phyloP scores from a whole-genome alignment of 352 stramenopile genomes.

The Phytopythium vexans region DNA sequence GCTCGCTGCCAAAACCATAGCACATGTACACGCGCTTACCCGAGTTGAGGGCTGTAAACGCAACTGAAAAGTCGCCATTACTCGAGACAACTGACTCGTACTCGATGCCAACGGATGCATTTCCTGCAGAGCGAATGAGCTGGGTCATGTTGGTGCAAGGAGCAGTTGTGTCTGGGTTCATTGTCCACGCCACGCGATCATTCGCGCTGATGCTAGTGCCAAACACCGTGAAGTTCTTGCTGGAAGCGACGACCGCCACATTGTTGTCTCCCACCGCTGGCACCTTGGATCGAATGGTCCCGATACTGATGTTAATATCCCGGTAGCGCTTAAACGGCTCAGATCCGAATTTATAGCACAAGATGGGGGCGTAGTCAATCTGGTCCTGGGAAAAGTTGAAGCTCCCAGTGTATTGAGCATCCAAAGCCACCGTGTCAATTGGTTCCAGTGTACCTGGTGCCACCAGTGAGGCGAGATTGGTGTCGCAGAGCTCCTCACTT shows the following conservation, averaged over 20 bases:
- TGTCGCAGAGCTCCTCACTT: conserved; percentile 54
- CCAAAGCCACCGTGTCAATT: conserved; percentile 38
- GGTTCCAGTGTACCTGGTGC: conserved; percentile 15
- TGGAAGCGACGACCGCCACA: conserved; percentile 38
- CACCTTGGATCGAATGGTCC: conserved; percentile 37
- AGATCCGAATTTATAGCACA: conserved; percentile 5
- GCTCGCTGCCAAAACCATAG: conserved; percentile 61
- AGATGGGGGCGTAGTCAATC: conserved; percentile 40
- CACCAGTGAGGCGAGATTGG: conserved; percentile 33
- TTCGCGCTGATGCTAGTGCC: conserved; percentile 38
- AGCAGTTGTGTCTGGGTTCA: conserved; percentile 7
- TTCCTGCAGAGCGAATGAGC: not conserved
- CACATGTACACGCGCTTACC: conserved; percentile 56
- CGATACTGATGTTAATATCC: conserved; percentile 45
- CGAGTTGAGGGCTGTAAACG: conserved; percentile 41
- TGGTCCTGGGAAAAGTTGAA: conserved; percentile 57
- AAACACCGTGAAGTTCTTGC: conserved; percentile 47
- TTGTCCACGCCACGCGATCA: conserved; percentile 57
- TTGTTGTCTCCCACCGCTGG: conserved; percentile 35
- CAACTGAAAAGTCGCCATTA: conserved; percentile 28
- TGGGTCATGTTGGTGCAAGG: conserved; percentile 25
- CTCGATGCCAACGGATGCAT: conserved; percentile 21
- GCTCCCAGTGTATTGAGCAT: conserved; percentile 15
- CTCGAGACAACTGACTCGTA: conserved; percentile 42
- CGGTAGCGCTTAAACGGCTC: conserved; percentile 48